phyloP scores from a whole-genome alignment of 371 early-diverging fungal genomes.

The Mucor racemosus region DNA sequence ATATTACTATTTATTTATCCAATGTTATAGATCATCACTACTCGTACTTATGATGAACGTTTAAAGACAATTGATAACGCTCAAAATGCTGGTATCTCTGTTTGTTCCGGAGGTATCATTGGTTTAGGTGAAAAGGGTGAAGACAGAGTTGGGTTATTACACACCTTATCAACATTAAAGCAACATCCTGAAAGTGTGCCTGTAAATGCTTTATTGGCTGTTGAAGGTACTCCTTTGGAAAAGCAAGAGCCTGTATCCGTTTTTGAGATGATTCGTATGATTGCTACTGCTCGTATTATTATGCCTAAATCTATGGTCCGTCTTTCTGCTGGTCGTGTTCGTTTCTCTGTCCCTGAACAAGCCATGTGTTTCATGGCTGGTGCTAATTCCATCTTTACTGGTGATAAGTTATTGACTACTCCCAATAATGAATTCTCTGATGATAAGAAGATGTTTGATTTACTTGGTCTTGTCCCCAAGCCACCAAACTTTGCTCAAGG shows the following conservation, averaged over 20 bases:
- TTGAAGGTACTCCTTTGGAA: conserved; percentile 82
- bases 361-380: conserved; percentile 87
- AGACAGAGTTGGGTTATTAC: conserved; percentile 81
- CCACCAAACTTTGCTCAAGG: conserved; percentile 70
- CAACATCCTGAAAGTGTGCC: conserved; percentile 87
- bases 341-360: conserved; percentile 78
- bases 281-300: conserved; percentile 84
- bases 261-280: conserved; percentile 90
- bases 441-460: conserved; percentile 80
- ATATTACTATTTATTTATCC: too few relatives aligned
- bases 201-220: conserved; percentile 84
- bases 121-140: conserved; percentile 80
- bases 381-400: conserved; percentile 89
- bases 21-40: conserved; percentile 70
- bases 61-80: conserved; percentile 78
- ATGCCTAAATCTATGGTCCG: conserved; percentile 89
- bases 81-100: conserved; percentile 82
- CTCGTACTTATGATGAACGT: conserved; percentile 84
- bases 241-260: conserved; percentile 83
- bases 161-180: conserved; percentile 77
- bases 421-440: conserved; percentile 79
- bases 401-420: conserved; percentile 86
- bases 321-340: conserved; percentile 84
- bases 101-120: conserved; percentile 92
- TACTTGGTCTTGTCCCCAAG: conserved; percentile 73